Evolutionary conservation across 805 yeast species (phyloP), one percentile per base, ranked within the genome.

Genomic region (Zygotorulaspora chibaensis): DNA sequence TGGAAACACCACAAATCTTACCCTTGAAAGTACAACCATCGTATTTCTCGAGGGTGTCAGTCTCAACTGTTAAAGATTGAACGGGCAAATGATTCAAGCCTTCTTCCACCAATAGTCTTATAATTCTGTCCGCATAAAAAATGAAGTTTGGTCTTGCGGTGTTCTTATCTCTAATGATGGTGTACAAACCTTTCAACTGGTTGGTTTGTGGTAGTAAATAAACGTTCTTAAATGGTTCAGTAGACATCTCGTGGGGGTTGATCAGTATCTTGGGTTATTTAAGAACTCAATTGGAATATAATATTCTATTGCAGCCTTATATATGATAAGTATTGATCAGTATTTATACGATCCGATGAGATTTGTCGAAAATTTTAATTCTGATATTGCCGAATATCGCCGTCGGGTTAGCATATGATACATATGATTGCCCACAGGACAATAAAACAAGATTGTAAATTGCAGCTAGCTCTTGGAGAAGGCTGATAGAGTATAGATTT

Each of bases 1-100:
- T 93, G 13, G 96, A 88, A 30, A 93, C 99, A 54, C 99, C 99
- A 66, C 98, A 91, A 50, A 93, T 93, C 68, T 87, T 89, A 36
- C 99, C 98, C 59, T 80, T 70, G 66, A 91, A 91, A 48, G 75
- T 73, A 46, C 84, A 83, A 11, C 99, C 99, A 3, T 78, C 74
- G 64, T 79, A 88, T 31, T 69, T 68, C 52, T 80, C 75, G 43
- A 83, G 84, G 10, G 93, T 81, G 38, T 95, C 91, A 29, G 98
- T 90, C 42, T 75, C 74, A 38, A 93, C 84, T 3, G 70, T 62
- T 27, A 73, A 62, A 39, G 82, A 72, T 56, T 80, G 80, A n/a
- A 90, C 95, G 4, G 99, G 99, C 36, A 93, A 73, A 62, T 87
- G 89, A 67, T 93, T 91, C 60, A 93, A 78, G 33, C 98, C 98